Percentiles rank a stretch among this genome's conserved stretches.
phyloP scores from a whole-genome alignment of 2,329 filamentous ascomycete species.

The Penicillium sp. region DNA sequence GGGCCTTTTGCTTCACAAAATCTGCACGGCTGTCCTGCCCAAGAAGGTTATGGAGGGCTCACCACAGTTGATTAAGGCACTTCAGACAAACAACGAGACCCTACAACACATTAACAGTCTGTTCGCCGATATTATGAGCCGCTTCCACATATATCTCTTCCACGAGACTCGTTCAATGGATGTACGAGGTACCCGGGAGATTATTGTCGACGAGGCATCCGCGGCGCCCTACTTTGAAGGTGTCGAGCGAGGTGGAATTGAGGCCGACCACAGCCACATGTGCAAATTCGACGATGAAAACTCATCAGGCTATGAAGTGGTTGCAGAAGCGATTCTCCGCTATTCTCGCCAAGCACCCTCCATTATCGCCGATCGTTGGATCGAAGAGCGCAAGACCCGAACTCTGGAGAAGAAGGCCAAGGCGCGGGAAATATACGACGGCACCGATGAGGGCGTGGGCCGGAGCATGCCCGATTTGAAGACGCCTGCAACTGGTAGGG shows the following conservation, averaged over 20 bases:
- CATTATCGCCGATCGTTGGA: conserved; percentile 64
- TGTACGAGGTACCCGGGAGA: conserved; percentile 64
- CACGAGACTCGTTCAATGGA: conserved; percentile 77
- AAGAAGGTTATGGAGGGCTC: conserved; percentile 71
- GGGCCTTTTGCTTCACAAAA: conserved; percentile 70
- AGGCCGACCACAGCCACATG: conserved; percentile 73
- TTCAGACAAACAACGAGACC: conserved; percentile 76
- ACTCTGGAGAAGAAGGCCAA: conserved; percentile 45
- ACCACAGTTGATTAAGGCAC: conserved; percentile 69
- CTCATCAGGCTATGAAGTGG: conserved; percentile 68
- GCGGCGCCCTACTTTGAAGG: conserved; percentile 73
- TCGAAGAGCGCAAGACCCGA: conserved; percentile 58
- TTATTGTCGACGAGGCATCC: conserved; percentile 73
- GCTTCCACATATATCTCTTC: conserved; percentile 76
- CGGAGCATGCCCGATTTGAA: conserved; percentile 37
- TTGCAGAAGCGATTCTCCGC: conserved; percentile 55
- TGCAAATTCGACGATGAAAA: conserved; percentile 71
- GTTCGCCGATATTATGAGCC: conserved; percentile 73
- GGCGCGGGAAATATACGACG: conserved; percentile 44
- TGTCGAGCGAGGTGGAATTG: conserved; percentile 75
- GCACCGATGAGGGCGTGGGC: conserved; percentile 29
- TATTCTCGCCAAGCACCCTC: conserved; percentile 60
- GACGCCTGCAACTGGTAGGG: conserved; percentile 39
- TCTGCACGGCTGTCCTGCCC: conserved; percentile 69
- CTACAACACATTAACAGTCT: conserved; percentile 75